Evolutionary conservation across 2,329 filamentous ascomycete species (phyloP).

Genomic region (Clonostachys solani): DNA sequence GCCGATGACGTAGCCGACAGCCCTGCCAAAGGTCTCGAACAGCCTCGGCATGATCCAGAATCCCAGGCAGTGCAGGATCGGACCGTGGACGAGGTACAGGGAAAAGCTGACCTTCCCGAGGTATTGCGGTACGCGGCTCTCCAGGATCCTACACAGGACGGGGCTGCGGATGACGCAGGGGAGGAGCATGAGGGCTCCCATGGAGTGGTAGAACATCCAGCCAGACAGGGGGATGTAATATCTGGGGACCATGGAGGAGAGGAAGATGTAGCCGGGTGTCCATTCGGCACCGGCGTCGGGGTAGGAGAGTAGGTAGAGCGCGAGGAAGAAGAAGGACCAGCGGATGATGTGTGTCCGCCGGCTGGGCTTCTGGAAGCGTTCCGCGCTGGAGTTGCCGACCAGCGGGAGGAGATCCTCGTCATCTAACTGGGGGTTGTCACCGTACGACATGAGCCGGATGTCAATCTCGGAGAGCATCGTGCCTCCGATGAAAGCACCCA

Average conservation of each 20-base stretch:
- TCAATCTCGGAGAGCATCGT: slow-evolving; percentile 29
- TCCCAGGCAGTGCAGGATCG: slow-evolving; percentile 53
- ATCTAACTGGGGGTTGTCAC: not conserved
- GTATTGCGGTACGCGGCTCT: slow-evolving; percentile 25
- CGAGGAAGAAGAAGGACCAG: slow-evolving; percentile 19
- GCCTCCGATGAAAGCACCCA: slow-evolving; percentile 30
- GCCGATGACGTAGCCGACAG: slow-evolving; percentile 20
- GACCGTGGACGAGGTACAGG: slow-evolving; percentile 43
- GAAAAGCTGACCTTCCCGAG: slow-evolving; percentile 33
- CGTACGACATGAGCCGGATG: slow-evolving; percentile 15
- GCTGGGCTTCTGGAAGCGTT: slow-evolving; percentile 3
- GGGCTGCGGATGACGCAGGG: slow-evolving; percentile 26
- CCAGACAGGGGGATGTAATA: slow-evolving; percentile 28
- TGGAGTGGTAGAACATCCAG: slow-evolving; percentile 33
- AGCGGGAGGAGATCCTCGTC: slow-evolving; percentile 7
- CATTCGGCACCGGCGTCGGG: slow-evolving; percentile 30
- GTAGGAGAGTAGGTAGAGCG: slow-evolving; percentile 32
- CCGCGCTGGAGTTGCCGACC: not conserved
- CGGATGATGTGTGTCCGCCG: slow-evolving; percentile 10
- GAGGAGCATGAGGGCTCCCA: slow-evolving; percentile 28
- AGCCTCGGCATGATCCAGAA: slow-evolving; percentile 49
- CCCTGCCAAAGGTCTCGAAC: slow-evolving; percentile 26
- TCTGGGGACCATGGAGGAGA: slow-evolving; percentile 24
- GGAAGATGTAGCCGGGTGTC: slow-evolving; percentile 27
- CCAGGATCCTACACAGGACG: slow-evolving; percentile 17